Base-by-base conservation (phyloP, 495 filamentous ascomycete genomes). In the Xeromyces bisporus region DNA sequence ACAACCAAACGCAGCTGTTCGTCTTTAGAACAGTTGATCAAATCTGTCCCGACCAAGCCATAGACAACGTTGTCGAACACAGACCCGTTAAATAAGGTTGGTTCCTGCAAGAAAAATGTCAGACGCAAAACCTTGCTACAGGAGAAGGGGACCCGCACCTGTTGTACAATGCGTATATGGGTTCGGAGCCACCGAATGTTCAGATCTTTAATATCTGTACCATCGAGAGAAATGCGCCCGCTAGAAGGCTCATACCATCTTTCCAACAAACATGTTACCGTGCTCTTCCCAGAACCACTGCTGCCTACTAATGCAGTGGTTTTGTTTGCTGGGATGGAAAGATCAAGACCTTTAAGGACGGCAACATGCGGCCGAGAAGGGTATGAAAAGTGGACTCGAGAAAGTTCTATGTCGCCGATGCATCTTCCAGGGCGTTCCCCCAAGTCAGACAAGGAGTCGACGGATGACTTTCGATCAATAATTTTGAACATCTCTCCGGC, bases 81-180 rank as follows among this genome's bases (percentile, higher is more conserved):
- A 2, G 70, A 69, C 28, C 68, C 62, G 40, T 75, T 76, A 48
- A 83, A 83, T 1, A 83, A 57, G 34, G 76, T 69, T 10, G 75
- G 74, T 35, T 81, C 74, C 46, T 21, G n/a, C n/a, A n/a, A 21
- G 9, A 21, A 5, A 21, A 4, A 9, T 4, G 9, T 21, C 20
- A 21, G 20, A 9, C 4, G 4, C 5, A 21, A 4, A 9, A 21
- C 4, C 20, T 5, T 21, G 4, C 9, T 9, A 9, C 20, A 21
- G 20, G 9, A 21, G 20, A 5, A 21, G 20, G 20, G 20, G 20
- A 9, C 20, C 20, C 20, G 9, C 20, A 21, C 20, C 20, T 81
- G 73, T 36, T 74, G 71, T 1, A 79, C 74, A 6, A 79, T 58
- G 1, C 71, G 69, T 36, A 79, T 77, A 33, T 76, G 67, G 2